Percentiles rank a stretch among this genome's conserved stretches.
phyloP scores from a whole-genome alignment of 2,329 filamentous ascomycete genomes.

The Aspergillus pseudoterreus region DNA sequence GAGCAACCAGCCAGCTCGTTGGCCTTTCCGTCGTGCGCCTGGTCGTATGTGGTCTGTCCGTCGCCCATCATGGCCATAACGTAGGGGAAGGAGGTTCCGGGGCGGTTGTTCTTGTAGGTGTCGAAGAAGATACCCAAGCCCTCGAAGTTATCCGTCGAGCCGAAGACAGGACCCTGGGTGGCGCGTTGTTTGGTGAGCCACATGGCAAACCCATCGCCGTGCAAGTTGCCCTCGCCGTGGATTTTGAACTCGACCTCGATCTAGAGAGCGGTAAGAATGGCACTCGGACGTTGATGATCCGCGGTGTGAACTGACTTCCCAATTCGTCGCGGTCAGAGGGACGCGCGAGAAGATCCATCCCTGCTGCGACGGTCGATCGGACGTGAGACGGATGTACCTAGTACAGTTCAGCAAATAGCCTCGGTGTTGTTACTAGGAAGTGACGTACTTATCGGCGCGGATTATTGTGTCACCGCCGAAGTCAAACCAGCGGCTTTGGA shows the following conservation, averaged over 20 bases:
- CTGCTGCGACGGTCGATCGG: constrained; percentile 82
- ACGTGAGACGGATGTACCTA: constrained; percentile 88
- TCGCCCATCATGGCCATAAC: constrained; percentile 99
- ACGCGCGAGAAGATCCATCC: constrained; percentile 94
- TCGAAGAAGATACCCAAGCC: constrained; percentile 94
- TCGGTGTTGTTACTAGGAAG: neutral
- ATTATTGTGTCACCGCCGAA: constrained; percentile 95
- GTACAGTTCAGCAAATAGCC: constrained; percentile 8
- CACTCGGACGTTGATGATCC: neutral
- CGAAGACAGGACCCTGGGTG: constrained; percentile 78
- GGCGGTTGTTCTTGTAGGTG: constrained; percentile 99
- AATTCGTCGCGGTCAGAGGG: constrained; percentile 94
- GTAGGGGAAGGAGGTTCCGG: constrained; percentile 92
- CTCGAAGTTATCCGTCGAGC: constrained; percentile 82
- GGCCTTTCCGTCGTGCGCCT: constrained; percentile 88
- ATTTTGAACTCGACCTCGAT: constrained; percentile 95
- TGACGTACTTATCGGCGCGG: constrained; percentile 56
- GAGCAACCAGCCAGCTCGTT: constrained; percentile 94
- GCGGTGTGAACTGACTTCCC: constrained; percentile 62
- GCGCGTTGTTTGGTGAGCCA: constrained; percentile 96
- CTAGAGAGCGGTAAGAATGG: constrained; percentile 30
- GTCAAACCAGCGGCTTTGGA: constrained; percentile 98
- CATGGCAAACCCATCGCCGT: constrained; percentile 95
- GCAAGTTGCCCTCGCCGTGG: constrained; percentile 80
- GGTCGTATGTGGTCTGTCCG: constrained; percentile 83